These are phyloP conservation scores for Cutaneotrichosporon cutaneum DNA, from an alignment of 1,284 basidiomycete species.

Conservation along the genomic window DNA sequence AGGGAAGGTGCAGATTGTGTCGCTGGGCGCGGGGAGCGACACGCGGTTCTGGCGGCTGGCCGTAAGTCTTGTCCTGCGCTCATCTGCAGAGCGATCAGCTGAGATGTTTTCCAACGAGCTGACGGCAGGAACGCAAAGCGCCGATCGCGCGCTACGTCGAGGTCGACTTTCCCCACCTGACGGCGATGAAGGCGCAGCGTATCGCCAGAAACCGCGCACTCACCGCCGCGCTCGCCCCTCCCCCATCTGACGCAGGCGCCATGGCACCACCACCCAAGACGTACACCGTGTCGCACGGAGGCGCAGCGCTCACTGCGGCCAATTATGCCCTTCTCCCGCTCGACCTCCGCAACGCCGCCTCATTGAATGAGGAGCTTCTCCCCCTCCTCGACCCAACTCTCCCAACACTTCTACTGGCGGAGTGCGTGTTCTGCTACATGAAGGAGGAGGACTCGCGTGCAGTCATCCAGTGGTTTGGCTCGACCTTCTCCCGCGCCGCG, in stretches of 20 bases:
- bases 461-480: conserved; percentile 72
- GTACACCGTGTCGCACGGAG: conserved; percentile 59
- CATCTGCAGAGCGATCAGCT: neutral
- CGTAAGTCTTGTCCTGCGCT: conserved; percentile 61
- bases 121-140: conserved; percentile 7
- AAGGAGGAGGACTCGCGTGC: conserved; percentile 60
- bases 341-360: conserved; percentile 63
- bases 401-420: conserved; percentile 80
- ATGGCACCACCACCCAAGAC: conserved; percentile 14
- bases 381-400: conserved; percentile 62
- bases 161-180: conserved; percentile 84
- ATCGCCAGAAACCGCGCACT: conserved; percentile 71
- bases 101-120: neutral
- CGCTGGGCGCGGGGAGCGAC: conserved; percentile 88
- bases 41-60: conserved; percentile 86
- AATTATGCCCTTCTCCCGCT: conserved; percentile 72
- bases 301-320: conserved; percentile 63
- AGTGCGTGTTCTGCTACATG: conserved; percentile 93
- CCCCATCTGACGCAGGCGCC: neutral
- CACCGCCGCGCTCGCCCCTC: conserved; percentile 33
- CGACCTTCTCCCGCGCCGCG: conserved; percentile 55
- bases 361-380: conserved; percentile 27
- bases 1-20: conserved; percentile 69
- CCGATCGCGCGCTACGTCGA: conserved; percentile 66
- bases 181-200: conserved; percentile 75